Conservation (phyloP, 345 rosid species). For the Pistacia atlantica region DNA sequence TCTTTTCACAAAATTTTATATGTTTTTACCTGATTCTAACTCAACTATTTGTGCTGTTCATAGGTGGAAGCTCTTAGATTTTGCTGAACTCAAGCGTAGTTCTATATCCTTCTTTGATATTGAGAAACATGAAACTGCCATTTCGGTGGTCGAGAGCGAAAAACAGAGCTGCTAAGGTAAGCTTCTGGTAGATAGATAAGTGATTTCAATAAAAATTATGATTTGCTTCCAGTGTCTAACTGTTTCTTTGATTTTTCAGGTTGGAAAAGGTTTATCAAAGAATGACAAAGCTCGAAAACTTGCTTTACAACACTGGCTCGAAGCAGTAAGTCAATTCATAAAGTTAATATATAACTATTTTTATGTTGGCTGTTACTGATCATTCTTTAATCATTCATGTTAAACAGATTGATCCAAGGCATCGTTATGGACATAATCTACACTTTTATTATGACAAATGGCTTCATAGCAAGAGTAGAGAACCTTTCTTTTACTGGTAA, state of each 20-base stretch:
- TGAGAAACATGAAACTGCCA: slow-evolving; percentile 92
- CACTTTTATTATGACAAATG: slow-evolving; percentile 79
- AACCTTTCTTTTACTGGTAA: slow-evolving; percentile 99
- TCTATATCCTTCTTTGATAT: slow-evolving; percentile 87
- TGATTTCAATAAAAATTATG: not conserved
- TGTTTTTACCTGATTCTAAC: slow-evolving; percentile 26
- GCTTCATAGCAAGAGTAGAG: slow-evolving; percentile 82
- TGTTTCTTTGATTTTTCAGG: slow-evolving; percentile 30
- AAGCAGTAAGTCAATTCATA: slow-evolving; percentile 70
- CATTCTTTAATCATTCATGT: slow-evolving; percentile 6
- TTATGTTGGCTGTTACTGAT: slow-evolving; percentile 19
- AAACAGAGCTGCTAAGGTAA: slow-evolving; percentile 81
- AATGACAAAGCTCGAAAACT: slow-evolving; percentile 82
- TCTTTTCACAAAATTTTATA: slow-evolving; percentile 1
- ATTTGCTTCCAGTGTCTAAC: not conserved
- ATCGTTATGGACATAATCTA: slow-evolving; percentile 93
- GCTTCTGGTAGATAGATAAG: not conserved
- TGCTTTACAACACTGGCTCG: slow-evolving; percentile 94
- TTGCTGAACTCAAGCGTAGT: slow-evolving; percentile 82
- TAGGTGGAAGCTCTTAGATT: slow-evolving; percentile 96
- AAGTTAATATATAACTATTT: not conserved
- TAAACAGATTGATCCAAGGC: slow-evolving; percentile 88
- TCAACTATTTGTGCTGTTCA: slow-evolving; percentile 3
- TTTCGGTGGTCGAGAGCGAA: slow-evolving; percentile 98
- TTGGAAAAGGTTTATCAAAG: slow-evolving; percentile 94